phyloP scores from a whole-genome alignment of 2,329 filamentous ascomycete genomes.

The Rutstroemia sp. region DNA sequence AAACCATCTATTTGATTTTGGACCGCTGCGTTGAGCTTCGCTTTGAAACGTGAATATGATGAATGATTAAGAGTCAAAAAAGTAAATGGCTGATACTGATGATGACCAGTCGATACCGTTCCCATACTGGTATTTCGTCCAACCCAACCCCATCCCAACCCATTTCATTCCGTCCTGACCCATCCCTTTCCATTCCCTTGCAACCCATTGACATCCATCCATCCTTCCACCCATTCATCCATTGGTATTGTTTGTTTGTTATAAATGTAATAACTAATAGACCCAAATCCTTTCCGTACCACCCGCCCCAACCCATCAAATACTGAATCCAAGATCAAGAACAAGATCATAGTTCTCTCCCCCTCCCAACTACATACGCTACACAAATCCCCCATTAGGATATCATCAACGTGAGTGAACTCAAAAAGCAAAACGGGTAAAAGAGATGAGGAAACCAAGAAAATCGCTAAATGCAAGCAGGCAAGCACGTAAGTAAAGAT shows the following conservation, averaged over 20 bases:
- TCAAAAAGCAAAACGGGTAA: too few relatives aligned
- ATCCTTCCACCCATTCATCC: background rate
- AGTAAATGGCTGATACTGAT: too few relatives aligned
- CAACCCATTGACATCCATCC: background rate
- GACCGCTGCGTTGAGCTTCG: too few relatives aligned
- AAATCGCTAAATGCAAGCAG: slow-evolving; percentile 1
- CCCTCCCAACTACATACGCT: background rate
- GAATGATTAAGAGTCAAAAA: too few relatives aligned
- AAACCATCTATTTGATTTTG: too few relatives aligned
- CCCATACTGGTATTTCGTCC: too few relatives aligned
- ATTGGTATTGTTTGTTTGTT: background rate
- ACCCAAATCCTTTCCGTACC: background rate
- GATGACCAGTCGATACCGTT: too few relatives aligned
- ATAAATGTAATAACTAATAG: background rate
- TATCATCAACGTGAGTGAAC: too few relatives aligned
- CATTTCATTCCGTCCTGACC: too few relatives aligned
- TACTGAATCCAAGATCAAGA: background rate
- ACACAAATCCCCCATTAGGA: background rate
- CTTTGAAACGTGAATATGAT: too few relatives aligned
- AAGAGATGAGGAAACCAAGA: background rate
- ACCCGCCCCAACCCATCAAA: background rate
- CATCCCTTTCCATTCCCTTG: background rate
- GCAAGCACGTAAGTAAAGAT: background rate
- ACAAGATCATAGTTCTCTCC: background rate
- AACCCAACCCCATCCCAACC: too few relatives aligned